Percentiles rank a stretch among this genome's conserved stretches.
Conservation (phyloP, 345 rosid genomes). For the Jatropha curcas region DNA sequence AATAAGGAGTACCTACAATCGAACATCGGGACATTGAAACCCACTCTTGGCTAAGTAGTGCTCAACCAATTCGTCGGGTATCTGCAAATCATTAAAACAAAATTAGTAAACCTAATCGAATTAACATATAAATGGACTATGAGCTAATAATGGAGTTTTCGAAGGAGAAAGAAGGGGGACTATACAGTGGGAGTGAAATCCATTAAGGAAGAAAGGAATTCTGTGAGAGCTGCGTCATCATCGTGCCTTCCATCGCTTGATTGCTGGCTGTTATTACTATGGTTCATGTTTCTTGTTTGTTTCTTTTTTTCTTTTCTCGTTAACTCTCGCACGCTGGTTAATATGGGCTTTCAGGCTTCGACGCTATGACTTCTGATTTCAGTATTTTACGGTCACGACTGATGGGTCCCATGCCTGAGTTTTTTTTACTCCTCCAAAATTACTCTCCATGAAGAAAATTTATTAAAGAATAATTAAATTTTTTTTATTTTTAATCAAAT, state of each 20-base stretch:
- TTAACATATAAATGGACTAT: too few relatives aligned
- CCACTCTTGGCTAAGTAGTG: slow-evolving; percentile 96
- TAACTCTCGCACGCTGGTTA: too few relatives aligned
- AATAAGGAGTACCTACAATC: slow-evolving; percentile 70
- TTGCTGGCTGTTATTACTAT: slow-evolving; percentile 20
- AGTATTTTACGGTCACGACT: too few relatives aligned
- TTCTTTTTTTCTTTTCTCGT: background rate
- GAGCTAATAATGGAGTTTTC: background rate
- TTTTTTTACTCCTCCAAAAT: too few relatives aligned
- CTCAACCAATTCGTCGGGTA: slow-evolving; percentile 95
- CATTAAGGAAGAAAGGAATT: slow-evolving; percentile 82
- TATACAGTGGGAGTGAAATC: slow-evolving; percentile 83
- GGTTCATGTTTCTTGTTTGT: slow-evolving; percentile 7
- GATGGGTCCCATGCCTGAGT: too few relatives aligned
- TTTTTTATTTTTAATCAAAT: too few relatives aligned
- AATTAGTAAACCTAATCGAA: background rate
- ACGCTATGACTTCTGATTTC: too few relatives aligned
- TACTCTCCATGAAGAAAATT: too few relatives aligned
- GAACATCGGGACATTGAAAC: slow-evolving; percentile 90
- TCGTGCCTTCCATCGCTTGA: slow-evolving; percentile 56
- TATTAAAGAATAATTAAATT: too few relatives aligned
- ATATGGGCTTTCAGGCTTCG: too few relatives aligned
- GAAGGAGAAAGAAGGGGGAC: background rate
- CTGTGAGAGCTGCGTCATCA: slow-evolving; percentile 75
- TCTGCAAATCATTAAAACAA: slow-evolving; percentile 34